Percentiles rank a stretch among this genome's conserved stretches.
Conservation (phyloP, 1,284 basidiomycete genomes). For the Trametes versicolor region DNA sequence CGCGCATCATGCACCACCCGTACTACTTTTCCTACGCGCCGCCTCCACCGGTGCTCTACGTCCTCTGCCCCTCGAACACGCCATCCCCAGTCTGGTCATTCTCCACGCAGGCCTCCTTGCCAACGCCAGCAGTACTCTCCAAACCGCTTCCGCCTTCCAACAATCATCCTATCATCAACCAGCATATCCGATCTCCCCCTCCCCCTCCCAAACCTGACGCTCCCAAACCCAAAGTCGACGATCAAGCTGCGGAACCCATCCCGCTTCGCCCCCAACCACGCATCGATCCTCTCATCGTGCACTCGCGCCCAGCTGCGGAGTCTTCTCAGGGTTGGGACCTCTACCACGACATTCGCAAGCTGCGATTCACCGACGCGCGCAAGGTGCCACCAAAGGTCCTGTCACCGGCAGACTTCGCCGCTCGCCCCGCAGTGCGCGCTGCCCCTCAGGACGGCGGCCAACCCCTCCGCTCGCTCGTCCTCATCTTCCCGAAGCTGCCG, state of each 20-base stretch:
- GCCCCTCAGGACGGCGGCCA: background rate
- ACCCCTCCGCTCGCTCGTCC: conserved; percentile 17
- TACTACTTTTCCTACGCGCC: background rate
- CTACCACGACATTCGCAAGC: background rate
- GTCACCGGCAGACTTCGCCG: too few relatives aligned
- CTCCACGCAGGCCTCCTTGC: background rate
- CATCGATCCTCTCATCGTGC: background rate
- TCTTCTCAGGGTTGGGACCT: background rate
- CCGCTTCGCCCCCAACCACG: background rate
- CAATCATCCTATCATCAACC: background rate
- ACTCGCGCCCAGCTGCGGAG: background rate
- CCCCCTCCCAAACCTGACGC: background rate
- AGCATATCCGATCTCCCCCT: background rate
- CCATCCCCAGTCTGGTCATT: background rate
- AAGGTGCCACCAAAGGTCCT: too few relatives aligned
- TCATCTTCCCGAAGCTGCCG: conserved; percentile 14
- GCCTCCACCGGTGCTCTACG: background rate
- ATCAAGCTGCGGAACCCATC: too few relatives aligned
- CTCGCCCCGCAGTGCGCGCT: too few relatives aligned
- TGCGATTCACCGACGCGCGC: background rate
- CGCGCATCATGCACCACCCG: background rate
- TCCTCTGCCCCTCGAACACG: background rate
- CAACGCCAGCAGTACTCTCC: background rate
- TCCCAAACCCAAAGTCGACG: background rate
- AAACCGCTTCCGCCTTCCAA: background rate